Evolutionary conservation across 2,329 filamentous ascomycete species (phyloP).

Genomic region (Rhynchosporium secalis): DNA sequence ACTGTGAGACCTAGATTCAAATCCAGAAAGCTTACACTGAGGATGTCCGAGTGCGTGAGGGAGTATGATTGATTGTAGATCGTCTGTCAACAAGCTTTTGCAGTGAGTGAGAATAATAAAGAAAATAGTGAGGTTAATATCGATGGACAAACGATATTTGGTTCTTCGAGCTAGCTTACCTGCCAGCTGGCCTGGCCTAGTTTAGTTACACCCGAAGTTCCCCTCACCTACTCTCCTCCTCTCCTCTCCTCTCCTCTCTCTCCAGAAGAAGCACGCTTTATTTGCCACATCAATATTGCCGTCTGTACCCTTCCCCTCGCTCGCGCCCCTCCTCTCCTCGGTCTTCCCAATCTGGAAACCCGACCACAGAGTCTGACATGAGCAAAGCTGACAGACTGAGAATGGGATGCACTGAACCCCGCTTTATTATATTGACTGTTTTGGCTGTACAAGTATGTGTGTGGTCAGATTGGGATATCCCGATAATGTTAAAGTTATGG

Average conservation of each 20-base stretch:
- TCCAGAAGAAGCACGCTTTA: too few species aligned
- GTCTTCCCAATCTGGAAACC: neutral
- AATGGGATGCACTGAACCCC: neutral
- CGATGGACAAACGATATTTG: neutral
- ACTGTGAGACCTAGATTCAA: neutral
- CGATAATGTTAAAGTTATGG: neutral
- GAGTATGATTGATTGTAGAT: neutral
- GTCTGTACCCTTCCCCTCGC: neutral
- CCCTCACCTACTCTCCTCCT: neutral
- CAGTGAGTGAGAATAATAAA: too few species aligned
- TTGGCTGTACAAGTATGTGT: neutral
- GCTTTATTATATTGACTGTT: neutral
- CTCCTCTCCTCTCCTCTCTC: neutral
- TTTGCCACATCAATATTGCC: neutral
- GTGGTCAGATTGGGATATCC: neutral
- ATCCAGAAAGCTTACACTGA: too few species aligned
- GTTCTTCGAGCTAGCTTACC: neutral
- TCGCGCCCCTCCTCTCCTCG: constrained; percentile 2
- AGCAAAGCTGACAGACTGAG: neutral
- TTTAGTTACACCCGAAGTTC: neutral
- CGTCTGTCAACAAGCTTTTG: neutral
- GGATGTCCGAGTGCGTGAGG: too few species aligned
- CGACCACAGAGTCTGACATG: neutral
- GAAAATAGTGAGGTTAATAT: neutral
- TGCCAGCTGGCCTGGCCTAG: neutral